Evolutionary conservation across 768 basidiomycete genomes (phyloP).

Genomic region (Trametopsis cervina): DNA sequence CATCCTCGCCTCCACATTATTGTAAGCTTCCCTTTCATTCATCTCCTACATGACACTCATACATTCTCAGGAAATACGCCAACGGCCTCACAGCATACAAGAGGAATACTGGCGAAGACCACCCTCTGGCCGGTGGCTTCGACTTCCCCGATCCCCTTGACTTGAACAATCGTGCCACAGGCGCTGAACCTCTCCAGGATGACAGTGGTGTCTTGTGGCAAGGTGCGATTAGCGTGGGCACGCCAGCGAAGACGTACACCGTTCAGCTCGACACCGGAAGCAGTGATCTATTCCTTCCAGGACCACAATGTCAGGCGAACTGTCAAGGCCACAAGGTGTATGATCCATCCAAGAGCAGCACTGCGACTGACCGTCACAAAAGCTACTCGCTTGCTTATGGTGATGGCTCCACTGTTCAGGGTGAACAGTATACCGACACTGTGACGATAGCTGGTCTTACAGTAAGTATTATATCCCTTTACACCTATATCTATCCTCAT

Average conservation of each 20-base stretch:
- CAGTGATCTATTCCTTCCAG: slow-evolving; percentile 30
- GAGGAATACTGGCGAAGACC: slow-evolving; percentile 6
- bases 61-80: slow-evolving; percentile 4
- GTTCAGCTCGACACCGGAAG: slow-evolving; percentile 35
- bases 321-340: slow-evolving; percentile 26
- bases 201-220: slow-evolving; percentile 27
- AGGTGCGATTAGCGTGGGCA: slow-evolving; percentile 33
- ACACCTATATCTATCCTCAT: neutral
- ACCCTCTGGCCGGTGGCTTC: slow-evolving; percentile 2
- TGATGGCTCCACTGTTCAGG: slow-evolving; percentile 32
- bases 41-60: neutral
- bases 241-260: slow-evolving; percentile 26
- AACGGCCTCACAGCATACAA: slow-evolving; percentile 5
- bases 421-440: slow-evolving; percentile 36
- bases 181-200: slow-evolving; percentile 17
- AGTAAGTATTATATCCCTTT: slow-evolving; percentile 6
- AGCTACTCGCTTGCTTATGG: slow-evolving; percentile 30
- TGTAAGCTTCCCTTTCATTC: neutral
- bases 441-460: slow-evolving; percentile 32
- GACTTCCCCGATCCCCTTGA: neutral
- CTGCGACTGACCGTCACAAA: slow-evolving; percentile 21
- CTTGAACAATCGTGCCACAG: slow-evolving; percentile 1
- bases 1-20: neutral
- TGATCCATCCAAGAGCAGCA: slow-evolving; percentile 23
- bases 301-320: slow-evolving; percentile 6